Percentiles rank a stretch among this genome's conserved stretches.
Conservation (phyloP, 2,329 filamentous ascomycete genomes). For the Aplosporella prunicola region DNA sequence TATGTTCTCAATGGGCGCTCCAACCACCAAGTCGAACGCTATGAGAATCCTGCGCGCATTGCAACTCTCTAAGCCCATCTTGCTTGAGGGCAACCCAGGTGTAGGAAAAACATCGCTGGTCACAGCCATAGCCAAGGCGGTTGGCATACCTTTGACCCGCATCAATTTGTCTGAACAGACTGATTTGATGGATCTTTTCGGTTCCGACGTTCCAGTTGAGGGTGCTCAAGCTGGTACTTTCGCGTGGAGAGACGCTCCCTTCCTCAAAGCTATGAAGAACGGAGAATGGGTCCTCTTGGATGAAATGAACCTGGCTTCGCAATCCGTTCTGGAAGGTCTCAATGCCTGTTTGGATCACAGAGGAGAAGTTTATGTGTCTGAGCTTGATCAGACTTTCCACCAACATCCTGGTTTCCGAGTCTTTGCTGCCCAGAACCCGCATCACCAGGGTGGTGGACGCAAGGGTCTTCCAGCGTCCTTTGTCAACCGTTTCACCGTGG, state of each 20-base stretch:
- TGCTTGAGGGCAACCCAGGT: conserved; percentile 94
- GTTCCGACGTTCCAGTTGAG: conserved; percentile 90
- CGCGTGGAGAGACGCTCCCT: conserved; percentile 90
- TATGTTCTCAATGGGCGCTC: conserved; percentile 73
- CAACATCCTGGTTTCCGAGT: conserved; percentile 84
- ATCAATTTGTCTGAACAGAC: conserved; percentile 98
- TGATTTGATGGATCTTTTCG: conserved; percentile 93
- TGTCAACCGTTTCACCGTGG: conserved; percentile 95
- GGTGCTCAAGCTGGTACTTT: conserved; percentile 87
- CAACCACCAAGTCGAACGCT: conserved; percentile 80
- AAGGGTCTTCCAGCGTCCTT: conserved; percentile 94
- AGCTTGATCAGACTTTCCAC: conserved; percentile 88
- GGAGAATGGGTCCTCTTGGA: conserved; percentile 95
- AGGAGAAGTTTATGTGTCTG: conserved; percentile 89
- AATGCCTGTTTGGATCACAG: conserved; percentile 96
- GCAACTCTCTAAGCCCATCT: conserved; percentile 79
- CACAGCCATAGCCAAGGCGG: conserved; percentile 68
- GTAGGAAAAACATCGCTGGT: conserved; percentile 96
- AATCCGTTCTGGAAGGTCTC: conserved; percentile 89
- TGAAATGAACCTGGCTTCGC: conserved; percentile 97
- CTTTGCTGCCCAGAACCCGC: conserved; percentile 94
- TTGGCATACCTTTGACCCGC: conserved; percentile 73
- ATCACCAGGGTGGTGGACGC: conserved; percentile 90
- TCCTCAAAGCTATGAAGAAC: conserved; percentile 90
- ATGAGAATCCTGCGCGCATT: conserved; percentile 86